Conservation (phyloP, 345 rosid genomes). For the Salix brachista region DNA sequence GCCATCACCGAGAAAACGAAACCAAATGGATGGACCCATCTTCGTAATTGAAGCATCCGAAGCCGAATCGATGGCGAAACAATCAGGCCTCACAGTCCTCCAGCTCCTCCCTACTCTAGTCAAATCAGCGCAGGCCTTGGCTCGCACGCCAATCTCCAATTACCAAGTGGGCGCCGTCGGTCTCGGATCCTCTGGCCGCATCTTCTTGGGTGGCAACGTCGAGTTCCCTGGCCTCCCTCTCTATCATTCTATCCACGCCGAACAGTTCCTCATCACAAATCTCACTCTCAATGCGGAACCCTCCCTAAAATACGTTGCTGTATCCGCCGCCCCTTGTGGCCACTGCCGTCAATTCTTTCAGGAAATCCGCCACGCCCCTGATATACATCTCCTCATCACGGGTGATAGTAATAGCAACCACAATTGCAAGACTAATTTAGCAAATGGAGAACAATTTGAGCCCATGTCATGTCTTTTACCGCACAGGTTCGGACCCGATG, state of each 20-base stretch:
- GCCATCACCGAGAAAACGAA: not conserved
- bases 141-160: slow-evolving; percentile 81
- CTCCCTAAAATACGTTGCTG: slow-evolving; percentile 52
- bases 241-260: slow-evolving; percentile 90
- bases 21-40: slow-evolving; percentile 20
- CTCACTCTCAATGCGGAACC: slow-evolving; percentile 65
- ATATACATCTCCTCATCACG: slow-evolving; percentile 50
- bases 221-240: slow-evolving; percentile 95
- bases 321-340: slow-evolving; percentile 95
- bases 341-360: slow-evolving; percentile 98
- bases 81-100: slow-evolving; percentile 43
- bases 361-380: slow-evolving; percentile 69
- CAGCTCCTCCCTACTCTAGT: slow-evolving; percentile 71
- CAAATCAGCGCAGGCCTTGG: slow-evolving; percentile 52
- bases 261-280: slow-evolving; percentile 88
- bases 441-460: slow-evolving; percentile 19
- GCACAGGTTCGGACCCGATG: slow-evolving; percentile 79
- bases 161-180: slow-evolving; percentile 81
- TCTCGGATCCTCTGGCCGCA: slow-evolving; percentile 80
- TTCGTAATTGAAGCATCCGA: slow-evolving; percentile 67
- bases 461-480: slow-evolving; percentile 54
- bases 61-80: slow-evolving; percentile 61
- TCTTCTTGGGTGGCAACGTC: slow-evolving; percentile 78
- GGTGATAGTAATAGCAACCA: slow-evolving; percentile 9
- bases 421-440: slow-evolving; percentile 5